Evolutionary conservation across 202 grass and related monocot species (phyloP).

Genomic region (Elaeis oleifera): DNA sequence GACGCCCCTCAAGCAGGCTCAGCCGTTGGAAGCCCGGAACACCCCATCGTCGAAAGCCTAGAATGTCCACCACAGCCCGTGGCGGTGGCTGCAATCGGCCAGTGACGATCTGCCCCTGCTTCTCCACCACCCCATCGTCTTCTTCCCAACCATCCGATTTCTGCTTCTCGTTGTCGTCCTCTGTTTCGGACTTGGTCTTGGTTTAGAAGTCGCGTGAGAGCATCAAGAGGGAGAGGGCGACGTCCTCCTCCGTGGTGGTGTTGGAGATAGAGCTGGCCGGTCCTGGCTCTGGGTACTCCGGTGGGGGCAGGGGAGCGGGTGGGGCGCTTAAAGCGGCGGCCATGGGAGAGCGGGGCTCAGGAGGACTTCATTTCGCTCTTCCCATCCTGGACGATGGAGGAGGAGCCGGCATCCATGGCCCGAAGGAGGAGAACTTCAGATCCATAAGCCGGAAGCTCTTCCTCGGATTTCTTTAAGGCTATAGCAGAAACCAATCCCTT

Average conservation of each 20-base stretch:
- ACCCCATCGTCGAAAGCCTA: too few relatives aligned
- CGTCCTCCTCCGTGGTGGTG: constrained; percentile 57
- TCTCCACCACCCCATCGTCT: background rate
- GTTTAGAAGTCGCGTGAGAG: constrained; percentile 75
- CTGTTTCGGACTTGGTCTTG: constrained; percentile 35
- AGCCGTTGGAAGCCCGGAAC: too few relatives aligned
- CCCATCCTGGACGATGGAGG: constrained; percentile 58
- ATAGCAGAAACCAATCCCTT: constrained; percentile 4
- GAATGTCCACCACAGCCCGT: too few relatives aligned
- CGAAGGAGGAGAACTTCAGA: constrained; percentile 31
- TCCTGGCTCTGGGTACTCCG: constrained; percentile 24
- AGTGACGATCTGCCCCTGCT: background rate
- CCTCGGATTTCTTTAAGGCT: constrained; percentile 43
- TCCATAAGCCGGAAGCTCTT: constrained; percentile 37
- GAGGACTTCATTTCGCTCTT: constrained; percentile 76
- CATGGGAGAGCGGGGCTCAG: constrained; percentile 19
- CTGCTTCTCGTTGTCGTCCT: constrained; percentile 13
- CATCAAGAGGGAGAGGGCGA: constrained; percentile 74
- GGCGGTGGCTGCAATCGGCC: background rate
- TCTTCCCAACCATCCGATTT: constrained; percentile 28
- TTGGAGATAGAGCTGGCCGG: constrained; percentile 61
- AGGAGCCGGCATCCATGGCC: constrained; percentile 19
- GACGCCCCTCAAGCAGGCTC: too few relatives aligned
- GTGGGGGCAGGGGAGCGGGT: background rate
- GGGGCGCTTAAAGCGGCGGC: background rate